Conservation (phyloP, 2,329 filamentous ascomycete species). For the Ophiostoma montium region DNA sequence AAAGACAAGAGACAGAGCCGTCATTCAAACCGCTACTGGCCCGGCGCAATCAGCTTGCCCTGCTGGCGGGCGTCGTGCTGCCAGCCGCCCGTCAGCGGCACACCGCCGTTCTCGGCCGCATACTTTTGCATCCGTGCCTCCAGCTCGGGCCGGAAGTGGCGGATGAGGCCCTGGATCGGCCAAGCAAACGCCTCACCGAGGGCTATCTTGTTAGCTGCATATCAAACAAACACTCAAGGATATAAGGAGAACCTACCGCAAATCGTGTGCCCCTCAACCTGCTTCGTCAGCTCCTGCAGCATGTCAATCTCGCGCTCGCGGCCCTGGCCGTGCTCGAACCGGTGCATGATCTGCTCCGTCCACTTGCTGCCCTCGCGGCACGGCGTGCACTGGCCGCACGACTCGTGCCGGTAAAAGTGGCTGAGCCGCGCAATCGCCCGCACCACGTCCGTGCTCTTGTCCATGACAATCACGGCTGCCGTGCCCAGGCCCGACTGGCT, state of each 20-base stretch:
- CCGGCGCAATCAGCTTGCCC: constrained; percentile 76
- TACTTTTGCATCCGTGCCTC: constrained; percentile 82
- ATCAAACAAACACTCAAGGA: too few relatives aligned
- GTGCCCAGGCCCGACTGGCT: constrained; percentile 94
- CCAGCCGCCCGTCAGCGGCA: constrained; percentile 80
- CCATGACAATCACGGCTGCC: constrained; percentile 96
- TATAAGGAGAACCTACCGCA: too few relatives aligned
- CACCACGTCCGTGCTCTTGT: constrained; percentile 93
- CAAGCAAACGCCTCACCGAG: constrained; percentile 96
- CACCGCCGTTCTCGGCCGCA: constrained; percentile 55
- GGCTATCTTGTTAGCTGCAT: too few relatives aligned
- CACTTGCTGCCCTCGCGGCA: constrained; percentile 98
- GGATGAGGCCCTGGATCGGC: constrained; percentile 95
- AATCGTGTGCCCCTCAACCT: constrained; percentile 98
- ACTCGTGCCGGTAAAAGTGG: constrained; percentile 98
- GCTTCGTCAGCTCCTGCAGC: constrained; percentile 97
- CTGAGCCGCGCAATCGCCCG: constrained; percentile 84
- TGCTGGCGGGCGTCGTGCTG: constrained; percentile 56
- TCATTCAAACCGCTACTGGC: constrained; percentile 26
- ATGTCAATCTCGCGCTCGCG: constrained; percentile 93
- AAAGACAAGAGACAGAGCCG: constrained; percentile 4
- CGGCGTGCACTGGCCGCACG: constrained; percentile 97
- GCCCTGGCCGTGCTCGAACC: constrained; percentile 84
- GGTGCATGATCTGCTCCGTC: constrained; percentile 97
- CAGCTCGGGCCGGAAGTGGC: constrained; percentile 92